Conservation (phyloP, 2,329 filamentous ascomycete species). For the Fusarium lateritium region DNA sequence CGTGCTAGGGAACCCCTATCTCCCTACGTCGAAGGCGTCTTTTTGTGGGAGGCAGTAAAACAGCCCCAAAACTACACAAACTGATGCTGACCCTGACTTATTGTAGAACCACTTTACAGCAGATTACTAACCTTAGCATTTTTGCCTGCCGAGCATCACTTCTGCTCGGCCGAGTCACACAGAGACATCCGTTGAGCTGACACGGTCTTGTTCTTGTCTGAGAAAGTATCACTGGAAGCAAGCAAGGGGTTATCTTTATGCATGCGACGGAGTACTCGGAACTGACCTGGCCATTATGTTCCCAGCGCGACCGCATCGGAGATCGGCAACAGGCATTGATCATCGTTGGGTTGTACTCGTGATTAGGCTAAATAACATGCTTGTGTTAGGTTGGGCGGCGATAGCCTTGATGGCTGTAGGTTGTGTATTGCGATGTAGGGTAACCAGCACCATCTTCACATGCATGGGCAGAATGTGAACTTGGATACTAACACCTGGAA, state of each 20-base stretch:
- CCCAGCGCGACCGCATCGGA: slow-evolving; percentile 4
- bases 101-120: background rate
- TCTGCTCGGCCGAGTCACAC: slow-evolving; percentile 24
- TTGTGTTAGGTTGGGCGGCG: slow-evolving; percentile 4
- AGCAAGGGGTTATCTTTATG: background rate
- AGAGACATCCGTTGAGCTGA: background rate
- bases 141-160: slow-evolving; percentile 10
- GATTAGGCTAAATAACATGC: slow-evolving; percentile 18
- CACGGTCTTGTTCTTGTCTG: background rate
- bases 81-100: slow-evolving; percentile 17
- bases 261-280: background rate
- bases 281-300: slow-evolving; percentile 4
- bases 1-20: slow-evolving; percentile 9
- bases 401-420: background rate
- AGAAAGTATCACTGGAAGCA: background rate
- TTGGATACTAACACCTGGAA: too few species aligned
- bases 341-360: slow-evolving; percentile 9
- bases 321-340: slow-evolving; percentile 36
- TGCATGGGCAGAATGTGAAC: too few species aligned
- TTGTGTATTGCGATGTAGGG: slow-evolving; percentile 9
- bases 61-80: slow-evolving; percentile 3
- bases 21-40: slow-evolving; percentile 16
- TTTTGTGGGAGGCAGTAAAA: slow-evolving; percentile 27
- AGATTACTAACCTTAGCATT: background rate
- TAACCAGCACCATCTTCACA: background rate